Evolutionary conservation across 2,329 filamentous ascomycete genomes (phyloP).

Genomic region (Cercospora berteroae): DNA sequence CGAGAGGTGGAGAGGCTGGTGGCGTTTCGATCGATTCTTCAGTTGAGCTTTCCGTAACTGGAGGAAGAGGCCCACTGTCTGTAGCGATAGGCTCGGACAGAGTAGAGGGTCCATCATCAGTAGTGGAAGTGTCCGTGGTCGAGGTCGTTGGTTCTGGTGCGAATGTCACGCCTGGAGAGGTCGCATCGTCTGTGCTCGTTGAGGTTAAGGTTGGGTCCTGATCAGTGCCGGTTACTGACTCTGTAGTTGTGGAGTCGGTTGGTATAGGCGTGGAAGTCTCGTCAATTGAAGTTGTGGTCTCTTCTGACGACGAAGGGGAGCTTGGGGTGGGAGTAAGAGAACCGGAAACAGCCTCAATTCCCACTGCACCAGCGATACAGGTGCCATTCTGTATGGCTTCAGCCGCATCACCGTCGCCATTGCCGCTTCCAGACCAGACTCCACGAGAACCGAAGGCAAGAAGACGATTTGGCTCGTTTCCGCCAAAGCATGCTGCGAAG

Average conservation of each 20-base stretch:
- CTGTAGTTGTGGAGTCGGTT: background rate
- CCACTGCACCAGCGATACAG: background rate
- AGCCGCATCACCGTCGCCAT: background rate
- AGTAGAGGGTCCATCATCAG: background rate
- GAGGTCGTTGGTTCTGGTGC: background rate
- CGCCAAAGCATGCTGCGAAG: constrained; percentile 3
- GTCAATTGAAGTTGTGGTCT: background rate
- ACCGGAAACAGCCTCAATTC: constrained; percentile 6
- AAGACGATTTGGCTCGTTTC: background rate
- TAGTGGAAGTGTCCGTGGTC: background rate
- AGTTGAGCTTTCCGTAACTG: background rate
- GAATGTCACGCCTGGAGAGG: background rate
- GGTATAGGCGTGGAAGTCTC: background rate
- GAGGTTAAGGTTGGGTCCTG: background rate
- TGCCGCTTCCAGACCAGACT: background rate
- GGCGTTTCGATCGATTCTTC: background rate
- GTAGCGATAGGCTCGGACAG: background rate
- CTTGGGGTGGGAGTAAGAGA: background rate
- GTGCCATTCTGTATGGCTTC: constrained; percentile 6
- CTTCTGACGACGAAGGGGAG: background rate
- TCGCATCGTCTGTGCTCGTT: background rate
- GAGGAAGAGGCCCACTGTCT: background rate
- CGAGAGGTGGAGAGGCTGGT: background rate
- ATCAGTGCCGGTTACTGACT: background rate
- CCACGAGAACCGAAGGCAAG: constrained; percentile 7